phyloP scores from a whole-genome alignment of 2,329 filamentous ascomycete genomes.

The Talaromyces sp. region DNA sequence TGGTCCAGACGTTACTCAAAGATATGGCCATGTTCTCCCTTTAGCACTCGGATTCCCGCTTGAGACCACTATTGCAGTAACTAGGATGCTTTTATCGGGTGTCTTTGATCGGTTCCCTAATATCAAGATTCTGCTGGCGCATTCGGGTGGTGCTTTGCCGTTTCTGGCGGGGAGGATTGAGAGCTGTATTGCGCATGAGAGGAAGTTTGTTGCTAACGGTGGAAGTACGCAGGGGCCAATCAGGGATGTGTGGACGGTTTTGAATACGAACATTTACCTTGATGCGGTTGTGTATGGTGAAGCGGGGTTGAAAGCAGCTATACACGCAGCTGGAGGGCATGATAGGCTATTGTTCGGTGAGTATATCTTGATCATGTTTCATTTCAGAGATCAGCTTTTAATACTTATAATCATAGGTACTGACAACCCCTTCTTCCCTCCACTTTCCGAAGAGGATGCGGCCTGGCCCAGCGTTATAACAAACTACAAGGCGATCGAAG shows the following conservation, averaged over 20 bases:
- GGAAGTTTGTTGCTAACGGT: conserved; percentile 65
- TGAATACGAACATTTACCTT: conserved; percentile 76
- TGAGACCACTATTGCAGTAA: conserved; percentile 87
- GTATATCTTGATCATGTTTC: neutral
- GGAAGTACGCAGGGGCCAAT: conserved; percentile 59
- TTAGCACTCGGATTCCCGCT: conserved; percentile 84
- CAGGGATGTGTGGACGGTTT: conserved; percentile 60
- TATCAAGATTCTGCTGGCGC: conserved; percentile 74
- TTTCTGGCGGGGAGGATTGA: conserved; percentile 87
- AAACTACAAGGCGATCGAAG: conserved; percentile 46
- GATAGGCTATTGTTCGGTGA: conserved; percentile 43
- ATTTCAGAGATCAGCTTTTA: neutral
- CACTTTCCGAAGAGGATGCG: conserved; percentile 32
- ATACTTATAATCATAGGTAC: conserved; percentile 30
- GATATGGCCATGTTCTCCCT: conserved; percentile 83
- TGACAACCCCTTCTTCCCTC: conserved; percentile 47
- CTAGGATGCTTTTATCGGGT: conserved; percentile 80
- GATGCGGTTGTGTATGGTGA: conserved; percentile 63
- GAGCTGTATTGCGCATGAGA: conserved; percentile 81
- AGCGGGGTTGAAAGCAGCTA: conserved; percentile 66
- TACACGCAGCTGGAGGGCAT: conserved; percentile 60
- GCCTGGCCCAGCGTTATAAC: conserved; percentile 48
- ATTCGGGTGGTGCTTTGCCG: conserved; percentile 83
- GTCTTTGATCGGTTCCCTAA: conserved; percentile 73
- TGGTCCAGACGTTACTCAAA: conserved; percentile 64